Conservation (phyloP, 495 filamentous ascomycete species). For the Durotheca rogersii region DNA sequence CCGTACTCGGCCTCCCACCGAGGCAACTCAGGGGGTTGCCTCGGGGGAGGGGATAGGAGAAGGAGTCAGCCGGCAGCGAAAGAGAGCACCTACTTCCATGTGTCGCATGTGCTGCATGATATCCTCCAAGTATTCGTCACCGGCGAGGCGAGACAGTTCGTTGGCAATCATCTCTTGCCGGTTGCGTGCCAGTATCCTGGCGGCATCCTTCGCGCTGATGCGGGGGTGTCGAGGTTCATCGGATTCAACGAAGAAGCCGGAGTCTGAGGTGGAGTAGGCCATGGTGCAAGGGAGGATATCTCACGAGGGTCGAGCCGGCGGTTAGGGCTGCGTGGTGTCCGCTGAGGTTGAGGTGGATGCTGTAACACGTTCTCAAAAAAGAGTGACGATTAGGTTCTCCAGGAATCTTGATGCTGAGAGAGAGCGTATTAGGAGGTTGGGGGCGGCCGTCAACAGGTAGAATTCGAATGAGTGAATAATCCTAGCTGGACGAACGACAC, state of each 20-base stretch:
- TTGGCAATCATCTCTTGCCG: conserved; percentile 82
- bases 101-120: conserved; percentile 88
- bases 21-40: no score
- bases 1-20: no score
- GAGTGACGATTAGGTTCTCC: conserved; percentile 54
- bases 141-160: conserved; percentile 77
- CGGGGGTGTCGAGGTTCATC: conserved; percentile 55
- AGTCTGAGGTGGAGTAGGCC: conserved; percentile 64
- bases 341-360: conserved; percentile 16
- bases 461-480: conserved; percentile 50
- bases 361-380: conserved; percentile 37
- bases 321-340: conserved; percentile 23
- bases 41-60: no score
- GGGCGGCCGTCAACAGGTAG: conserved; percentile 40
- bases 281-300: conserved; percentile 58
- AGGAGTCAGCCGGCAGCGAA: neutral
- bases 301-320: conserved; percentile 14
- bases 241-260: conserved; percentile 84
- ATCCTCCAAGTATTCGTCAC: conserved; percentile 89
- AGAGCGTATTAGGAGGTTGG: conserved; percentile 42
- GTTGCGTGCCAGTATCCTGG: conserved; percentile 70
- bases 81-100: conserved; percentile 77
- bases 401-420: conserved; percentile 44
- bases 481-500: conserved; percentile 41
- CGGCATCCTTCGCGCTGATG: conserved; percentile 66